Evolutionary conservation across 1,139 yeast genomes (phyloP).

Genomic region (Geotrichum klebahnii): DNA sequence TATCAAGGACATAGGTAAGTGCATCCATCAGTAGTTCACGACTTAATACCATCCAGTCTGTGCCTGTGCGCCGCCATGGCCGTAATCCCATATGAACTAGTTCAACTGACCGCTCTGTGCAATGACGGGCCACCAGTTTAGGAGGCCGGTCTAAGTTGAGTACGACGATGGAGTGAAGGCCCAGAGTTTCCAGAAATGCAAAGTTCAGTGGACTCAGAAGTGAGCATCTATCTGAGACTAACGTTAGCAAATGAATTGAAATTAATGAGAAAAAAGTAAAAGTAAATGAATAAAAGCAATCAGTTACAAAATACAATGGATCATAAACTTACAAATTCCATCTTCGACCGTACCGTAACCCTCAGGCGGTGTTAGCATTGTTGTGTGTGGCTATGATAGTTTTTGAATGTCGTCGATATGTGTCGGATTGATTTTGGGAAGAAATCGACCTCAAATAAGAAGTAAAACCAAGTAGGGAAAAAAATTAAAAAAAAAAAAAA

Average conservation of each 20-base stretch:
- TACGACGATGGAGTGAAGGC: slow-evolving; percentile 63
- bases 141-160: slow-evolving; percentile 62
- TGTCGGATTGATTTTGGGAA: neutral
- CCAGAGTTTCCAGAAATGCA: slow-evolving; percentile 68
- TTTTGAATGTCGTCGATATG: no score
- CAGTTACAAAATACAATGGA: neutral
- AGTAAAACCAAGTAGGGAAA: no score
- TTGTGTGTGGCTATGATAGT: no score
- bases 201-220: slow-evolving; percentile 64
- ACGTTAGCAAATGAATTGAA: no score
- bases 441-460: neutral
- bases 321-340: slow-evolving; percentile 41
- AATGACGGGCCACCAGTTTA: slow-evolving; percentile 46
- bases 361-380: slow-evolving; percentile 58
- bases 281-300: neutral
- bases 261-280: slow-evolving; percentile 1
- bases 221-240: slow-evolving; percentile 45
- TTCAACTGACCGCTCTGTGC: slow-evolving; percentile 38
- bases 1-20: slow-evolving; percentile 52
- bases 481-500: no score
- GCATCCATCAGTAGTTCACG: slow-evolving; percentile 39
- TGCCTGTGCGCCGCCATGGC: slow-evolving; percentile 37
- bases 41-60: slow-evolving; percentile 35
- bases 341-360: slow-evolving; percentile 59
- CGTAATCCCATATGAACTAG: slow-evolving; percentile 40